Base-by-base conservation (phyloP, 1,139 yeast genomes). In the Debaryomycetaceae sp. region DNA sequence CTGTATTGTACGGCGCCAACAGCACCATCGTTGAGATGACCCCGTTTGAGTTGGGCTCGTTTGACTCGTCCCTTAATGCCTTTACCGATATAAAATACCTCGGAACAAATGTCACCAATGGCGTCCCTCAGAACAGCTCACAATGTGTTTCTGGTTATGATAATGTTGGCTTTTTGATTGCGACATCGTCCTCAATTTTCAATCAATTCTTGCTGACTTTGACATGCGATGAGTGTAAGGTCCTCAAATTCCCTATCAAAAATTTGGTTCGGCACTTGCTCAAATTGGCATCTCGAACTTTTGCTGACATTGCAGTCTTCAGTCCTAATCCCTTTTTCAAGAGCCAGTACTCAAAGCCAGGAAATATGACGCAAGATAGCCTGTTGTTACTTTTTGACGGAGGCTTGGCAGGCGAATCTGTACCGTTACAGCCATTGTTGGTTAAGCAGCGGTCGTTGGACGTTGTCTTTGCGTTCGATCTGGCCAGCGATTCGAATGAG, bases 401-500 rank as follows among this genome's bases (percentile, higher is more conserved):
- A 35, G 95, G 95, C 39, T 87, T 79, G 51, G 95, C 82, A 53
- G 53, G 51, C 11, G 90, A 85, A 49, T 80, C 79, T 41, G 64
- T 86, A 19, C 96, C 96, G 7, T 56, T 83, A 27, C 62, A 69
- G 35, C 95, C 96, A 15, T 61, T 85, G 41, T 51, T 85, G 27
- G 90, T 79, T 51, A 68, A 73, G 8, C 68, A 66, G 27, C 70
- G 96, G 47, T 59, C 62, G n/a, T 62, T 85, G 15, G 97, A 86
- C 48, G 73, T 80, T 10, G 67, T 86, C 21, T 71, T 86, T 51
- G 93, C 93, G 0, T 76, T 73, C 46, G 97, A 86, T 48, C 81
- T 79, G 53, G 74, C 86, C n/a, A 90, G 83, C 25, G 94, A 86
- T 43, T 76, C 90, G 0, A 54, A 58, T 11, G 51, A 60, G 25